A percentile compares a stretch with the other conserved stretches of the same genome.
Evolutionary conservation across 768 basidiomycete species (phyloP).

Genomic region (Phallus indusiatus): DNA sequence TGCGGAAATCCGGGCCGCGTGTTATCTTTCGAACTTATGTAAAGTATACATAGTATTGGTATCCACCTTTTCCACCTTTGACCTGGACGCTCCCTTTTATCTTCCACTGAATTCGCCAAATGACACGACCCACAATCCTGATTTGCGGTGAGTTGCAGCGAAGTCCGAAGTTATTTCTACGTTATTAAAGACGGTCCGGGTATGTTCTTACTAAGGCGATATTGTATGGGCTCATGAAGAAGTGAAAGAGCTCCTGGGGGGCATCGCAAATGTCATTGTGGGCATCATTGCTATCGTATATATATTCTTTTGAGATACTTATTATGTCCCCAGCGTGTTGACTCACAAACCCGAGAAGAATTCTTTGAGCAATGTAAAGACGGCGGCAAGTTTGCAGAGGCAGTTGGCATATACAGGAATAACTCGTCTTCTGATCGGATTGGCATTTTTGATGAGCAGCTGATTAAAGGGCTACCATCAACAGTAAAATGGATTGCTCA

Average conservation of each 20-base stretch:
- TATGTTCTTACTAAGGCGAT: slow-evolving; percentile 35
- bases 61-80: background rate
- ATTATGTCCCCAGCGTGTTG: slow-evolving; percentile 31
- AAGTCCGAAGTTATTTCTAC: background rate
- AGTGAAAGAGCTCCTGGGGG: slow-evolving; percentile 49
- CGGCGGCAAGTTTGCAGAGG: slow-evolving; percentile 64
- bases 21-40: background rate
- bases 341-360: slow-evolving; percentile 53
- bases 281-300: slow-evolving; percentile 21
- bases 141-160: slow-evolving; percentile 19
- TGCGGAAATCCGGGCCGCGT: too few species aligned
- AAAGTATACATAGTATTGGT: background rate
- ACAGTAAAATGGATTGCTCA: slow-evolving; percentile 81
- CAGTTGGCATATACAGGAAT: slow-evolving; percentile 72
- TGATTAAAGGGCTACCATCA: slow-evolving; percentile 57
- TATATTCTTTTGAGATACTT: background rate
- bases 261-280: slow-evolving; percentile 70
- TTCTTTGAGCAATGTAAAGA: slow-evolving; percentile 57
- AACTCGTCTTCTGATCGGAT: slow-evolving; percentile 55
- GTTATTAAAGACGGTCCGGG: background rate
- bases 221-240: slow-evolving; percentile 81
- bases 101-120: background rate
- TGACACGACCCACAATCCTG: slow-evolving; percentile 21
- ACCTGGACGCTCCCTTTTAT: background rate
- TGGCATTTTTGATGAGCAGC: slow-evolving; percentile 72